Conservation (phyloP, 306 rosid species). For the Prunus armeniaca region DNA sequence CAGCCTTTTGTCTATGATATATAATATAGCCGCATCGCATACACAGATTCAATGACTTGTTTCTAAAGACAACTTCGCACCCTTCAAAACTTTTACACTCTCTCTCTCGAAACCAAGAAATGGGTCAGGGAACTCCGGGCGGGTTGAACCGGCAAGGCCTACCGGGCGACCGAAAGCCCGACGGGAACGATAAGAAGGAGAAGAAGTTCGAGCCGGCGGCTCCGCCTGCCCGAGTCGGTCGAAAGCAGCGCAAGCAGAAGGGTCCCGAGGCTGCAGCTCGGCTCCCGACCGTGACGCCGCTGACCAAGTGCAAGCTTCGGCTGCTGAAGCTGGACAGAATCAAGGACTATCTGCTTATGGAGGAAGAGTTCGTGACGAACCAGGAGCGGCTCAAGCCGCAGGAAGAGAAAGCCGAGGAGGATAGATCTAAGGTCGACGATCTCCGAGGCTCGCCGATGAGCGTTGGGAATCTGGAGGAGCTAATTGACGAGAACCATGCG, state of each 20-base stretch:
- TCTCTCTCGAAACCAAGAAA: slow-evolving; percentile 7
- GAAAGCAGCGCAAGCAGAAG: slow-evolving; percentile 88
- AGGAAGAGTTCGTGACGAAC: slow-evolving; percentile 91
- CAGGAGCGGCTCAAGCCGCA: slow-evolving; percentile 95
- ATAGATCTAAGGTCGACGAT: slow-evolving; percentile 95
- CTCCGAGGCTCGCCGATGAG: slow-evolving; percentile 98
- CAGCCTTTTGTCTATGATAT: background rate
- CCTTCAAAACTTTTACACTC: background rate
- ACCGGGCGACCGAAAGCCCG: slow-evolving; percentile 78
- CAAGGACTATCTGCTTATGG: slow-evolving; percentile 89
- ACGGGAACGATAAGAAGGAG: slow-evolving; percentile 79
- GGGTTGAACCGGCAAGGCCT: slow-evolving; percentile 76
- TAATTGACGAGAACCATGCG: slow-evolving; percentile 94
- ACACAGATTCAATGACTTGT: slow-evolving; percentile 4
- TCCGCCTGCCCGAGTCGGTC: slow-evolving; percentile 85
- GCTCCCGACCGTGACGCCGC: slow-evolving; percentile 77
- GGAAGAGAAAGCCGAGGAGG: slow-evolving; percentile 98
- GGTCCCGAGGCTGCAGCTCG: slow-evolving; percentile 94
- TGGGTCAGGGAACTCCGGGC: slow-evolving; percentile 98
- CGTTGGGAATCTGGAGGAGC: slow-evolving; percentile 88
- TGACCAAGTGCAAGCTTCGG: slow-evolving; percentile 81
- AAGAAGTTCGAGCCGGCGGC: slow-evolving; percentile 95
- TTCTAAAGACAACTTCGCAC: slow-evolving; percentile 19
- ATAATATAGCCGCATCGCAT: background rate
- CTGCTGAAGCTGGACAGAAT: slow-evolving; percentile 81